Conservation (phyloP, 306 rosid species). For the Ceratonia siliqua region DNA sequence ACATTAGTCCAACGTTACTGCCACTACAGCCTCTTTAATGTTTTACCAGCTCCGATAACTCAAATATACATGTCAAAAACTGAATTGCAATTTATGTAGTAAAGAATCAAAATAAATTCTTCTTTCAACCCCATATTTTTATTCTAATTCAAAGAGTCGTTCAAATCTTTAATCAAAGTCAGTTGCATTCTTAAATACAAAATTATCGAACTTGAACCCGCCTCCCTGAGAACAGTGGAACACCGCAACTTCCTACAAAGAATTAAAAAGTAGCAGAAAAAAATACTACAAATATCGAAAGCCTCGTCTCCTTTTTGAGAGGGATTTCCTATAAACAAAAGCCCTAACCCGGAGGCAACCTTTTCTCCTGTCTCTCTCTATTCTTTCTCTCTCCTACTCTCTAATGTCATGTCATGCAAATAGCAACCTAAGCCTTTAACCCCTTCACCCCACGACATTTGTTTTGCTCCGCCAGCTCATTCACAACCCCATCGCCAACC, state of each 20-base stretch:
- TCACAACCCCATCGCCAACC: constrained; percentile 64
- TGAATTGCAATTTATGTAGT: constrained; percentile 31
- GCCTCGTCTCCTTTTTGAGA: constrained; percentile 54
- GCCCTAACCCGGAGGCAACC: constrained; percentile 36
- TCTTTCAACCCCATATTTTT: neutral
- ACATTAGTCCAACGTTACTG: neutral
- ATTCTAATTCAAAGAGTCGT: neutral
- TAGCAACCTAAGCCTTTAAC: constrained; percentile 46
- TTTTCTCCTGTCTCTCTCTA: constrained; percentile 1
- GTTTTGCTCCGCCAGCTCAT: constrained; percentile 74
- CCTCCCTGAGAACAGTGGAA: constrained; percentile 21
- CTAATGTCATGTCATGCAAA: constrained; percentile 85
- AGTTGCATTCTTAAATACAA: constrained; percentile 27
- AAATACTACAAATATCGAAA: constrained; percentile 36
- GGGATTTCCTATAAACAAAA: constrained; percentile 49
- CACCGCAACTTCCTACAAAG: neutral
- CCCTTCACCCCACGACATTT: constrained; percentile 59
- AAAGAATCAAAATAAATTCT: constrained; percentile 30
- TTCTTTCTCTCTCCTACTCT: constrained; percentile 26
- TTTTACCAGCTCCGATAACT: neutral
- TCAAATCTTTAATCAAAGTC: constrained; percentile 8
- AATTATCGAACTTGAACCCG: constrained; percentile 17
- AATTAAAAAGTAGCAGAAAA: neutral
- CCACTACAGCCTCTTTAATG: neutral
- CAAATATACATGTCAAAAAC: neutral